Evolutionary conservation across 495 filamentous ascomycete species (phyloP).

Genomic region (Tetracladium setigerum): DNA sequence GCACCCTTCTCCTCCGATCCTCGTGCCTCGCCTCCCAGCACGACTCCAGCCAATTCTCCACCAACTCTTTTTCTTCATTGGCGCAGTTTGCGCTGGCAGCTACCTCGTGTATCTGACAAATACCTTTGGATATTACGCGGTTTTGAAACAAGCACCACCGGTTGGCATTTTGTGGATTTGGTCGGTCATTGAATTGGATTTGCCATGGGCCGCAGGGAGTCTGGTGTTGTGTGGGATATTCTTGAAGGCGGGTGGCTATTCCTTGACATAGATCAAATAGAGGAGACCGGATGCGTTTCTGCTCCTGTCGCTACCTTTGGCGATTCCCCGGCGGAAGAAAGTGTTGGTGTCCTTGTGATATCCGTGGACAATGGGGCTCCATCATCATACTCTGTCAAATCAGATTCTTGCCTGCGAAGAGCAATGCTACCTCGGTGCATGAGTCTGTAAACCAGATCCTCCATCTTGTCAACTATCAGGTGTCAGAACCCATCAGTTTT

Average conservation of each 20-base stretch:
- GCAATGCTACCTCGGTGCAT: constrained; percentile 21
- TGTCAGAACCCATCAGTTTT: no score
- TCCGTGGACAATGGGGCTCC: no score
- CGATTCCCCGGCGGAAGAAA: no score
- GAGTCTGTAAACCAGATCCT: constrained; percentile 21
- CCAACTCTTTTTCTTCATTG: constrained; percentile 53
- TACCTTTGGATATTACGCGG: constrained; percentile 65
- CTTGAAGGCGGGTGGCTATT: constrained; percentile 67
- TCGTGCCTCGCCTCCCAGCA: constrained; percentile 35
- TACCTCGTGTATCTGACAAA: constrained; percentile 80
- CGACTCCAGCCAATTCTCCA: constrained; percentile 38
- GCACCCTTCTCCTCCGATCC: constrained; percentile 32
- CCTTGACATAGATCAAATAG: constrained; percentile 5
- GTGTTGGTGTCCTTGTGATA: no score
- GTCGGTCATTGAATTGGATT: constrained; percentile 81
- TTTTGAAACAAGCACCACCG: constrained; percentile 88
- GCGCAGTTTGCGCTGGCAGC: constrained; percentile 52
- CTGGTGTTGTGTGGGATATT: constrained; percentile 53
- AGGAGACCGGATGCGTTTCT: neutral
- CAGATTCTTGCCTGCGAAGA: neutral
- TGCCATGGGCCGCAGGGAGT: constrained; percentile 56
- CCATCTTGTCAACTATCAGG: constrained; percentile 17
- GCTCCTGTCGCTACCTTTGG: no score
- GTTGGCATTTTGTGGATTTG: constrained; percentile 92
- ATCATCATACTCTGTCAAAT: no score